Evolutionary conservation across 2,329 filamentous ascomycete genomes (phyloP).

Genomic region (Didymella segeticola): DNA sequence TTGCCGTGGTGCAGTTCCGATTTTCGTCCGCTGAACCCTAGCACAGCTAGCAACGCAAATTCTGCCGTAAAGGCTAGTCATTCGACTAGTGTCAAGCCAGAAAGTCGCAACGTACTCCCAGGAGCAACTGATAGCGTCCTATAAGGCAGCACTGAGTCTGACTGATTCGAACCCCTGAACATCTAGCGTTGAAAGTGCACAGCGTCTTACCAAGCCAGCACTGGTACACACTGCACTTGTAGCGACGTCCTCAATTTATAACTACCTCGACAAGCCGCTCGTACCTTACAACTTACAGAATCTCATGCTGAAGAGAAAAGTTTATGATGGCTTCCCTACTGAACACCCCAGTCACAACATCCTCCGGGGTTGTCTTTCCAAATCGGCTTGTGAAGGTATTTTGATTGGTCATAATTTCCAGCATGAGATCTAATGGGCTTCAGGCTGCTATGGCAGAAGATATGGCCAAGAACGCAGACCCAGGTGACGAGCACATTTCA

Average conservation of each 20-base stretch:
- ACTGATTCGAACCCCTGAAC: not conserved
- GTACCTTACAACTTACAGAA: not conserved
- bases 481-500: conserved; percentile 54
- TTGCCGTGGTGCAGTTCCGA: not conserved
- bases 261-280: not conserved
- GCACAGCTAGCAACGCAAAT: not conserved
- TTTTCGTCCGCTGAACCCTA: not conserved
- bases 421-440: not conserved
- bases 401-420: conserved; percentile 1
- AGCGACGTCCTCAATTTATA: not conserved
- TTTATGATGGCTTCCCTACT: conserved; percentile 1
- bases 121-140: not conserved
- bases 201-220: not conserved
- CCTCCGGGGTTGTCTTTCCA: conserved; percentile 40
- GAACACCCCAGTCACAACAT: conserved; percentile 16
- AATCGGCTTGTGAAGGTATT: conserved; percentile 51
- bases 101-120: too few relatives aligned
- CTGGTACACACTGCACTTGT: not conserved
- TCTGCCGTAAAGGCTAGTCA: not conserved
- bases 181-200: not conserved
- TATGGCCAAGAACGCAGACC: conserved; percentile 26
- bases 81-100: not conserved
- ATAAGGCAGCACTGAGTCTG: not conserved
- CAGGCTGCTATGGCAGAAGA: conserved; percentile 40
- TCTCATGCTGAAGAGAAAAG: too few relatives aligned